Evolutionary conservation across 345 rosid species (phyloP).

Genomic region (Corymbia maculata): DNA sequence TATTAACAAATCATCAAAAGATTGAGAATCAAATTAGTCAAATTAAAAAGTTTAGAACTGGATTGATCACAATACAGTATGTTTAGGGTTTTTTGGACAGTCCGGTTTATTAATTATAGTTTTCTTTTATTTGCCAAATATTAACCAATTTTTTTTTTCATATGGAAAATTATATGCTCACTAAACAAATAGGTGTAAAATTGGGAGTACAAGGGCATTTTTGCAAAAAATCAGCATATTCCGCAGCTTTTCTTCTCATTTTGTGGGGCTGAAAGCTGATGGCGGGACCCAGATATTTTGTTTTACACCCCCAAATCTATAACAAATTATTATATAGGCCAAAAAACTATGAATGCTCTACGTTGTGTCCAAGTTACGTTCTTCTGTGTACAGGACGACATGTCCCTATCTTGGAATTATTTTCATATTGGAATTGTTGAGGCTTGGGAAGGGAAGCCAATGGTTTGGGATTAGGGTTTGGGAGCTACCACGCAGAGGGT

Average conservation of each 20-base stretch:
- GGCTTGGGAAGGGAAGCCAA: background rate
- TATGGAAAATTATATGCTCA: background rate
- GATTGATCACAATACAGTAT: accelerated
- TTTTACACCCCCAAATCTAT: background rate
- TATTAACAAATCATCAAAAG: background rate
- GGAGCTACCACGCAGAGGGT: too few species aligned
- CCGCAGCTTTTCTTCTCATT: background rate
- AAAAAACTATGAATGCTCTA: background rate
- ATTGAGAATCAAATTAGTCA: too few species aligned
- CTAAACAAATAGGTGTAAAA: background rate
- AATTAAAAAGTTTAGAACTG: background rate
- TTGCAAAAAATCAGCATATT: background rate
- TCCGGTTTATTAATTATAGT: too few species aligned
- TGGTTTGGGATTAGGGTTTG: background rate
- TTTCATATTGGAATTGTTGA: background rate
- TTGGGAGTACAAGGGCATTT: background rate
- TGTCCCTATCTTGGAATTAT: background rate
- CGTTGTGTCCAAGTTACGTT: background rate
- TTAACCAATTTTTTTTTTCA: background rate
- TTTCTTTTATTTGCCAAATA: background rate
- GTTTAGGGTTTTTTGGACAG: background rate
- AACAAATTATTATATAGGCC: background rate
- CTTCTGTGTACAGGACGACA: background rate
- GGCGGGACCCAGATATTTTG: background rate
- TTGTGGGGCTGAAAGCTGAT: background rate